A percentile compares a stretch with the other conserved stretches of the same genome.
phyloP scores from a whole-genome alignment of 192 early-diverging fungal species.

The Linnemannia schmuckeri region DNA sequence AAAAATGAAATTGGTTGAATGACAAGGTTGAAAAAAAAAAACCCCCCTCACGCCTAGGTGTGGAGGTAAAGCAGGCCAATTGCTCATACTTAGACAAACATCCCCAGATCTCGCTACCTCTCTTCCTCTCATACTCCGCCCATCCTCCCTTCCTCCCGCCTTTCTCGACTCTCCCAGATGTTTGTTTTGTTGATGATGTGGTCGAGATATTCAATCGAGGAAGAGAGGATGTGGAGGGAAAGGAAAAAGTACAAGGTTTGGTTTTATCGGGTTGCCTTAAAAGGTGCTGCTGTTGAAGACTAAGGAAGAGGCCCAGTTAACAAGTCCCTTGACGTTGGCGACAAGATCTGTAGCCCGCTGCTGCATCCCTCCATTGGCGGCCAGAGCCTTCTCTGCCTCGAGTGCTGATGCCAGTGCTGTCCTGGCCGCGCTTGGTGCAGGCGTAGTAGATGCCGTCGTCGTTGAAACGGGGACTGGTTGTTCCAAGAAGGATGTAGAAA shows the following conservation, averaged over 20 bases:
- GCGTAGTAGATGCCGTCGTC: background rate
- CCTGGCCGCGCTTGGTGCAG: background rate
- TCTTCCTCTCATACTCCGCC: background rate
- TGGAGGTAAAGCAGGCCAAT: no score
- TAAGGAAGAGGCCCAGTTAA: conserved; percentile 57
- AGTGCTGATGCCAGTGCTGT: background rate
- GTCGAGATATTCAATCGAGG: background rate
- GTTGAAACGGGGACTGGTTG: background rate
- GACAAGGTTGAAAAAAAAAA: background rate
- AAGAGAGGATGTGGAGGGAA: background rate
- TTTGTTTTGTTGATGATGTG: background rate
- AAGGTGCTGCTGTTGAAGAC: conserved; percentile 54
- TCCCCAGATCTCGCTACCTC: background rate
- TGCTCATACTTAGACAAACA: no score
- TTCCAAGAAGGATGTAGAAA: background rate
- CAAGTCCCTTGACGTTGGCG: conserved; percentile 42
- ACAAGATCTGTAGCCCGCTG: conserved; percentile 48
- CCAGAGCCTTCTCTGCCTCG: conserved; percentile 3
- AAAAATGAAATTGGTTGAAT: background rate
- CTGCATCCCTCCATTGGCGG: conserved; percentile 27
- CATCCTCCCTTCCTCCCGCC: background rate
- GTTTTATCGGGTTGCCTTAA: conserved; percentile 12
- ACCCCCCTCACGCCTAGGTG: background rate
- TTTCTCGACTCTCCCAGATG: background rate
- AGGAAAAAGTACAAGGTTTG: background rate